Conservation (phyloP, 2,329 filamentous ascomycete genomes). For the Colletotrichum salicis region DNA sequence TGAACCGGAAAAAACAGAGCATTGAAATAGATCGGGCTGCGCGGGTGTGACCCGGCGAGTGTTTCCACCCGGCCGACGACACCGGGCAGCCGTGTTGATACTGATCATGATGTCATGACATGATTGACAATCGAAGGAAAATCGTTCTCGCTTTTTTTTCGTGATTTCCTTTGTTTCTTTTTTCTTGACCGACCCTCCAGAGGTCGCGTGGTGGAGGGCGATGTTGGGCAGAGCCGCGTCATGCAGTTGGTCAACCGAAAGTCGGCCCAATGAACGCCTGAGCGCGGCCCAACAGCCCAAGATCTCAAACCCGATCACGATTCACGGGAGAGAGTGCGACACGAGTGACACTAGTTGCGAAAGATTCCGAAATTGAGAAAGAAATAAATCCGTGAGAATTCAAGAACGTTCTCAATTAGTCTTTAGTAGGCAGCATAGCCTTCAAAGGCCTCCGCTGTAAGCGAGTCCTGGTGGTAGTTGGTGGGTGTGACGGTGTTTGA, state of each 20-base stretch:
- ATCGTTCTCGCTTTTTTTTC: background rate
- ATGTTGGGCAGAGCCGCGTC: conserved; percentile 29
- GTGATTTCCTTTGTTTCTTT: background rate
- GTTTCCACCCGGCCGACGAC: conserved; percentile 12
- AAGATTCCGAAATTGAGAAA: background rate
- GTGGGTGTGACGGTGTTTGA: conserved; percentile 34
- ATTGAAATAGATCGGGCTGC: background rate
- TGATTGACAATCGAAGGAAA: background rate
- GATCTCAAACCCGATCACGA: conserved; percentile 8
- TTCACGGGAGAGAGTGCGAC: conserved; percentile 6
- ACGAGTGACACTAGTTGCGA: background rate
- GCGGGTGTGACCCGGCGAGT: background rate
- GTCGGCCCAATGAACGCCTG: conserved; percentile 30
- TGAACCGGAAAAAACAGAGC: background rate
- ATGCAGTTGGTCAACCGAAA: conserved; percentile 1
- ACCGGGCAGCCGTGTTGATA: background rate
- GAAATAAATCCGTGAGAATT: background rate
- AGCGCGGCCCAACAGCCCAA: conserved; percentile 17
- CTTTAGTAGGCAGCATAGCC: conserved; percentile 20
- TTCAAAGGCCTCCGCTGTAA: conserved; percentile 21
- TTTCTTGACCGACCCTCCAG: conserved; percentile 9
- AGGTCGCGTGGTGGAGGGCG: conserved; percentile 17
- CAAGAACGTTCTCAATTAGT: conserved; percentile 4
- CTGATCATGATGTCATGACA: conserved; percentile 26
- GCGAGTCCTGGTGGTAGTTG: conserved; percentile 27